Percentiles rank a stretch among this genome's conserved stretches.
Conservation (phyloP, 2,329 filamentous ascomycete genomes). For the Blastomyces parvus region DNA sequence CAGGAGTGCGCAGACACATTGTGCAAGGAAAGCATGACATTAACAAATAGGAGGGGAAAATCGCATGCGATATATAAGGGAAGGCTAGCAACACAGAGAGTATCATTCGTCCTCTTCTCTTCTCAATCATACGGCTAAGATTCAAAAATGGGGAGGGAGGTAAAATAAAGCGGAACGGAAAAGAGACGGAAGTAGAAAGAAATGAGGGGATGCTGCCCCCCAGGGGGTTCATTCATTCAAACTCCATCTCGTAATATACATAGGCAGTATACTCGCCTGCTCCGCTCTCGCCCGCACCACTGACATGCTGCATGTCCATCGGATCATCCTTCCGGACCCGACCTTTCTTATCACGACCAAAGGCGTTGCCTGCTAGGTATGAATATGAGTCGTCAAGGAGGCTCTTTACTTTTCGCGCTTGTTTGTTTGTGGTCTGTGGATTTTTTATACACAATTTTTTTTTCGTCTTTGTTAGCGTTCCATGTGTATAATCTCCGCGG, state of each 20-base stretch:
- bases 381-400: conserved; percentile 76
- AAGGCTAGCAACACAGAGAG: neutral
- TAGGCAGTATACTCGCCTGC: conserved; percentile 79
- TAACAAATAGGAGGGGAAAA: neutral
- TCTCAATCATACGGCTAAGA: neutral
- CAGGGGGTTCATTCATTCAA: conserved; percentile 38
- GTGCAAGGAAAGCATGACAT: neutral
- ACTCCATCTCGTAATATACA: conserved; percentile 92
- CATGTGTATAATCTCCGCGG: neutral
- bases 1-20: neutral
- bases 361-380: conserved; percentile 88
- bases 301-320: conserved; percentile 60
- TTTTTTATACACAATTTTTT: neutral
- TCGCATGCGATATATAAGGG: neutral
- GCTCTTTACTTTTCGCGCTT: conserved; percentile 66
- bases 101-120: neutral
- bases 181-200: neutral
- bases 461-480: conserved; percentile 11
- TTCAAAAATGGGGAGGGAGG: neutral
- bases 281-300: conserved; percentile 54
- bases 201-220: no score
- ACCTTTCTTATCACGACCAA: conserved; percentile 88
- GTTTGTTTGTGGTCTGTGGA: conserved; percentile 67
- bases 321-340: conserved; percentile 85
- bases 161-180: neutral